These are phyloP conservation scores for Fusarium nelsonii DNA, from an alignment of 2,329 filamentous ascomycete genomes.

Conservation along the genomic window DNA sequence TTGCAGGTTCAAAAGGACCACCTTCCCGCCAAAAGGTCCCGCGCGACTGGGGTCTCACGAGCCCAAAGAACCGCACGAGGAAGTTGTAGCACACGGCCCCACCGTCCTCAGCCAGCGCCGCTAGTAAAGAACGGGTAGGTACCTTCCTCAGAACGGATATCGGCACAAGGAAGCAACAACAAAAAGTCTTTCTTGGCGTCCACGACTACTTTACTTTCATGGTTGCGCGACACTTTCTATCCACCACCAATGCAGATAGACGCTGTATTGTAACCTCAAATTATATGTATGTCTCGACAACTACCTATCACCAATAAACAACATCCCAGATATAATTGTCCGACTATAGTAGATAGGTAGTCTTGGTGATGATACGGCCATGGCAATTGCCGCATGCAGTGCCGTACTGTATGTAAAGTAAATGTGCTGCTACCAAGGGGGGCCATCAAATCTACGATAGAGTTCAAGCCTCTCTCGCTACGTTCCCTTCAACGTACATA, in stretches of 20 bases:
- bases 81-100: slow-evolving; percentile 40
- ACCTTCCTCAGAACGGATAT: slow-evolving; percentile 15
- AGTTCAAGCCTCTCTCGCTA: slow-evolving; percentile 27
- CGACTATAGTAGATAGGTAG: not conserved
- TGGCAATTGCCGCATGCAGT: slow-evolving; percentile 19
- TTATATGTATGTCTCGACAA: slow-evolving; percentile 2
- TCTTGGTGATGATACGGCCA: not conserved
- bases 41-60: slow-evolving; percentile 43
- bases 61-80: slow-evolving; percentile 44
- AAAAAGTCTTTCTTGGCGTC: slow-evolving; percentile 17
- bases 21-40: slow-evolving; percentile 49
- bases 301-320: slow-evolving; percentile 7
- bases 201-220: not conserved
- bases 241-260: slow-evolving; percentile 21
- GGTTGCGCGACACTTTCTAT: slow-evolving; percentile 5
- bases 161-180: slow-evolving; percentile 29
- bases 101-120: slow-evolving; percentile 29
- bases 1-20: slow-evolving; percentile 44
- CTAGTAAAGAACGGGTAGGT: slow-evolving; percentile 47
- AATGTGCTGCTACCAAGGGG: not conserved
- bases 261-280: slow-evolving; percentile 20
- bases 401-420: not conserved
- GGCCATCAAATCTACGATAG: slow-evolving; percentile 22
- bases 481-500: slow-evolving; percentile 25
- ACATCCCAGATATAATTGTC: not conserved